Evolutionary conservation across 805 yeast genomes (phyloP).

Genomic region (Metschnikowia proteae): DNA sequence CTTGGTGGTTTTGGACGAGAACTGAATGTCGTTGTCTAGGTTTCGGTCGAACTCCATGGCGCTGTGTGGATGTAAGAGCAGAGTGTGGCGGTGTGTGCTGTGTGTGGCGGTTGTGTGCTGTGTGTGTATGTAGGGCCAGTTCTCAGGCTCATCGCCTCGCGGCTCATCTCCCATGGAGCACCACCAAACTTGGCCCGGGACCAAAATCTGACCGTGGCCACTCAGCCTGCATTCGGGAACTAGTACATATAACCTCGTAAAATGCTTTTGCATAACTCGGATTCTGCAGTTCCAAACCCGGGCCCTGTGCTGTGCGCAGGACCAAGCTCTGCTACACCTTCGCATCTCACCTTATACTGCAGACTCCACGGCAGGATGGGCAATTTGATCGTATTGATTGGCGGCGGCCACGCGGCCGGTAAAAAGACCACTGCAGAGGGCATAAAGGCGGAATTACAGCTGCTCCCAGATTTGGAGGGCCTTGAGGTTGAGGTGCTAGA

Average conservation of each 20-base stretch:
- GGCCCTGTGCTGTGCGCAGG: not conserved
- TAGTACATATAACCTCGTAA: too few relatives aligned
- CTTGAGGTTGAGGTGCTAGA: slow-evolving; percentile 37
- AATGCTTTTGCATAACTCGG: too few relatives aligned
- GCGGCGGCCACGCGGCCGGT: slow-evolving; percentile 64
- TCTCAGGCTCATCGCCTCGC: not conserved
- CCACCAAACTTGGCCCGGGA: too few relatives aligned
- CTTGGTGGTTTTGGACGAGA: slow-evolving; percentile 48
- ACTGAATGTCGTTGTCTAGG: slow-evolving; percentile 51
- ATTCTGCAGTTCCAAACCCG: not conserved
- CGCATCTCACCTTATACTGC: not conserved
- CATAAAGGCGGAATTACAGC: slow-evolving; percentile 29
- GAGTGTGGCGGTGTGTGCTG: not conserved
- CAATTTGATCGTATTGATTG: slow-evolving; percentile 45
- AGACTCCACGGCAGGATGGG: not conserved
- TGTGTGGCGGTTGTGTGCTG: not conserved
- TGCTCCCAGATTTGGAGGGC: slow-evolving; percentile 11
- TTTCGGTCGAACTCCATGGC: slow-evolving; percentile 53
- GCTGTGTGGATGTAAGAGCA: not conserved
- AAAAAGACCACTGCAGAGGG: slow-evolving; percentile 37
- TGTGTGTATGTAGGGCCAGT: not conserved
- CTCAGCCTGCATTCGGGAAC: not conserved
- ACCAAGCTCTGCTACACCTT: not conserved
- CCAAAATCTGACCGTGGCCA: not conserved
- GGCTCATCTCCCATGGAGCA: not conserved